Conservation (phyloP, 768 basidiomycete genomes). For the Coprinopsis cinerea region DNA sequence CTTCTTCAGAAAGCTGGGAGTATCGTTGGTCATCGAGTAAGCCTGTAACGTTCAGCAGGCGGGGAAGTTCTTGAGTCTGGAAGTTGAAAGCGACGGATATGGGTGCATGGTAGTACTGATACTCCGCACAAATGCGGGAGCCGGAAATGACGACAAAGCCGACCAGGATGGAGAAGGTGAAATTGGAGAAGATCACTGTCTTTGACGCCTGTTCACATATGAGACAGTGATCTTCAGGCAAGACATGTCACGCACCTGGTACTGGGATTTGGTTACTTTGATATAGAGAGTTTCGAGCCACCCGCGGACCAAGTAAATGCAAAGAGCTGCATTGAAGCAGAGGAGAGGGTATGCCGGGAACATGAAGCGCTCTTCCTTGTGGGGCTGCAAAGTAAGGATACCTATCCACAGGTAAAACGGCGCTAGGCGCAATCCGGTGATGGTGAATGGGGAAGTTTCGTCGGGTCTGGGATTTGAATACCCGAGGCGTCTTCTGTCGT, state of each 20-base stretch:
- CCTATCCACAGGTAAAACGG: slow-evolving; percentile 89
- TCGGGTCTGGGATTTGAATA: slow-evolving; percentile 40
- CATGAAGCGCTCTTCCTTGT: slow-evolving; percentile 99
- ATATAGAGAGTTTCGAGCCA: slow-evolving; percentile 80
- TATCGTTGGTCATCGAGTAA: slow-evolving; percentile 45
- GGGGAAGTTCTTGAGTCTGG: slow-evolving; percentile 74
- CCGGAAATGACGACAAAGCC: slow-evolving; percentile 64
- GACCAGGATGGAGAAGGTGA: slow-evolving; percentile 69
- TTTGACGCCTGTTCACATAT: slow-evolving; percentile 60
- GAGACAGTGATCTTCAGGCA: not conserved
- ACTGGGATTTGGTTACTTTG: slow-evolving; percentile 74
- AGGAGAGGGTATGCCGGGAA: slow-evolving; percentile 89
- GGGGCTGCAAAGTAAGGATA: slow-evolving; percentile 75
- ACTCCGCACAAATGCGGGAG: slow-evolving; percentile 75
- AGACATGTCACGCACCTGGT: slow-evolving; percentile 53
- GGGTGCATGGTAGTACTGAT: slow-evolving; percentile 89
- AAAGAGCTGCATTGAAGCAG: slow-evolving; percentile 92
- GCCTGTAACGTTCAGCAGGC: slow-evolving; percentile 68
- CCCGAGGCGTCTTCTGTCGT: slow-evolving; percentile 77
- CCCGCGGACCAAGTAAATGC: slow-evolving; percentile 77
- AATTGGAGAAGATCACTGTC: slow-evolving; percentile 65
- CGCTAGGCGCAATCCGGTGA: slow-evolving; percentile 71
- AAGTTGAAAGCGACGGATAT: slow-evolving; percentile 64
- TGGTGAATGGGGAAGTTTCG: slow-evolving; percentile 73
- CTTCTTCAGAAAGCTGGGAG: slow-evolving; percentile 30